phyloP scores from a whole-genome alignment of 805 yeast genomes.

The Metahyphopichia silvanorum region DNA sequence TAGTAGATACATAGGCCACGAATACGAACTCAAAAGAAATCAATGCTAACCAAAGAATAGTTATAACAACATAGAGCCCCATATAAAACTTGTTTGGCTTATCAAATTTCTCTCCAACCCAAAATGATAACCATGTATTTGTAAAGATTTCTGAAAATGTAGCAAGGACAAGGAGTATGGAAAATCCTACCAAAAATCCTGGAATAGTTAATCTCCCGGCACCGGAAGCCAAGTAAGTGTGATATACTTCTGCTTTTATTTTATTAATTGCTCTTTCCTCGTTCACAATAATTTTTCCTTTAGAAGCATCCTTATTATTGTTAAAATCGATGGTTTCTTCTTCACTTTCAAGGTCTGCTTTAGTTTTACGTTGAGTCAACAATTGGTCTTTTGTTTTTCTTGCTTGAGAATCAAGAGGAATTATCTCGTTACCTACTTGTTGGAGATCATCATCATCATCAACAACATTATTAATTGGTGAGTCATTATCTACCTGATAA shows the following conservation, averaged over 20 bases:
- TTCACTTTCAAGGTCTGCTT: no score
- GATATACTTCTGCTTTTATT: slow-evolving; percentile 38
- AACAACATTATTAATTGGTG: slow-evolving; percentile 11
- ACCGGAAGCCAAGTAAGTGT: slow-evolving; percentile 34
- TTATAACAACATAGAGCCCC: slow-evolving; percentile 30
- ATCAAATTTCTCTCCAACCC: slow-evolving; percentile 36
- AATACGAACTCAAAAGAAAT: slow-evolving; percentile 38
- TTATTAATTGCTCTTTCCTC: slow-evolving; percentile 38
- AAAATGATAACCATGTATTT: slow-evolving; percentile 43
- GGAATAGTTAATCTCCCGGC: slow-evolving; percentile 37
- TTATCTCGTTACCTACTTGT: slow-evolving; percentile 1
- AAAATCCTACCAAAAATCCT: slow-evolving; percentile 17
- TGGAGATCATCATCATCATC: slow-evolving; percentile 7
- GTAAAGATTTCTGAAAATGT: slow-evolving; percentile 41
- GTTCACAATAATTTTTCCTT: slow-evolving; percentile 30
- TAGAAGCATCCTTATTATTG: slow-evolving; percentile 2
- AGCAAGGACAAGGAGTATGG: slow-evolving; percentile 26
- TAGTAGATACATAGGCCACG: slow-evolving; percentile 42
- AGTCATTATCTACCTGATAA: slow-evolving; percentile 28
- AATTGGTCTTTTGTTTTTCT: no score
- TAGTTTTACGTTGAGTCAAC: slow-evolving; percentile 3
- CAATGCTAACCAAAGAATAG: slow-evolving; percentile 35
- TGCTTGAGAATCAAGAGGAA: no score
- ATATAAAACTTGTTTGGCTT: slow-evolving; percentile 31
- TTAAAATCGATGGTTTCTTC: slow-evolving; percentile 23